Base-by-base conservation (phyloP, 2,329 filamentous ascomycete genomes). In the Beauveria scarabaeidicola region DNA sequence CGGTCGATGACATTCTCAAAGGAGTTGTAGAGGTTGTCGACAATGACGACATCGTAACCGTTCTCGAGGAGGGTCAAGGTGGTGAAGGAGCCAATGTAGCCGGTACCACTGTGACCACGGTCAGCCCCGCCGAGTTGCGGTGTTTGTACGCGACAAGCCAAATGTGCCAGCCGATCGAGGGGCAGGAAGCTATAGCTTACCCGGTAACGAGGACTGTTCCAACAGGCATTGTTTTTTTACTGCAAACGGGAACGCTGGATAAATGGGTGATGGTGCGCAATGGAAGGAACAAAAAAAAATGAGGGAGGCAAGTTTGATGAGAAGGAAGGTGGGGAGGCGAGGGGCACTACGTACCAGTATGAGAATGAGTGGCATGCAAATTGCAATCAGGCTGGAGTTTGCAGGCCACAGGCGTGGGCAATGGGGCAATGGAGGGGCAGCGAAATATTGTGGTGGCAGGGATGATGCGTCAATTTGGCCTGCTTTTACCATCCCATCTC, bases 51-150 rank as follows among this genome's bases (percentile, higher is more conserved):
- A 74, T 97, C 87, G 83, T 97, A 97, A 74, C 87, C 92, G 70
- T 94, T 89, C 72, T 97, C 83, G 66, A 99, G 90, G 27, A 99
- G 89, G 58, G 91, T 88, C 55, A 99, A 86, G 60, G 90, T 81
- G 63, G 94, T 99, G 81, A 97, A 97, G 54, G 93, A 97, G 73
- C 94, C 94, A 76, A 99, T 99, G 82, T 99, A 99, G 79, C 94
- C 94, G 65, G 92, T 96, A 71, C 94, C 94, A 83, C 94, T 97
- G 73, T 47, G 62, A 61, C 64, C 47, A 59, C 19, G 55, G 58
- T 62, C 61, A 59, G 59, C 59, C 47, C 48, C 48, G 48, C 40
- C 21, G 46, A 36, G 29, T 40, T 43, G 47, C 40, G 29, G 38
- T 48, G 19, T 32, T 50, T 51, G 23, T 13, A 19, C 23, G 29